A percentile compares a stretch with the other conserved stretches of the same genome.
Conservation (phyloP, 2,329 filamentous ascomycete species). For the Fusarium sp. region DNA sequence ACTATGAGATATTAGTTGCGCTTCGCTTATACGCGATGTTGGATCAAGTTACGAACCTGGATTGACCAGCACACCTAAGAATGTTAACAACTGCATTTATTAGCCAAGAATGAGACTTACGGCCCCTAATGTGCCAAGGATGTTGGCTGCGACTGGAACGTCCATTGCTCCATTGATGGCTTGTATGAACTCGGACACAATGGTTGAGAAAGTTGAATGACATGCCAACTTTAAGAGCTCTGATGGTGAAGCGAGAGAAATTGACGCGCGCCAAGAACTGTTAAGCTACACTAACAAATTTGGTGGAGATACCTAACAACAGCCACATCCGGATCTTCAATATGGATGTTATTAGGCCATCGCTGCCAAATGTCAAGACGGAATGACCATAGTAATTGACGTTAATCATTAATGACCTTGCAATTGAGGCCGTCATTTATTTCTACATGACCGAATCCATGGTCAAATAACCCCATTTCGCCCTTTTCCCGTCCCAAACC, state of each 20-base stretch:
- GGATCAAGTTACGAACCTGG: conserved; percentile 56
- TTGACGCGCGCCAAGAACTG: conserved; percentile 12
- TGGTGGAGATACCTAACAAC: conserved; percentile 18
- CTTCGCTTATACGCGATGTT: not conserved
- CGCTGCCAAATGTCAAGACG: not conserved
- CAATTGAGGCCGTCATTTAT: not conserved
- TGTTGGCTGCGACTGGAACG: conserved; percentile 65
- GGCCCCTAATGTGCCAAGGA: conserved; percentile 69
- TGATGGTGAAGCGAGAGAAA: not conserved
- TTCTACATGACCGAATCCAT: not conserved
- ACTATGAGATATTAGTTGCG: conserved; percentile 50
- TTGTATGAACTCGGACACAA: not conserved
- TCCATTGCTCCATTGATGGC: conserved; percentile 56
- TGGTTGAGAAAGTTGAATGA: not conserved
- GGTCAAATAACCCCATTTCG: not conserved
- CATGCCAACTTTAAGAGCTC: not conserved
- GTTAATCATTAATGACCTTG: not conserved
- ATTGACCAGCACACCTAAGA: conserved; percentile 70
- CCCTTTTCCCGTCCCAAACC: not conserved
- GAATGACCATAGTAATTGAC: not conserved
- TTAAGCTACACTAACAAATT: not conserved
- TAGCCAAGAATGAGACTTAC: conserved; percentile 48
- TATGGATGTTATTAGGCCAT: not conserved
- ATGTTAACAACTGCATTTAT: not conserved
- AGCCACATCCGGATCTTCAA: not conserved